Conservation (phyloP, 1,139 yeast genomes). For the Scheffersomyces stambukii region DNA sequence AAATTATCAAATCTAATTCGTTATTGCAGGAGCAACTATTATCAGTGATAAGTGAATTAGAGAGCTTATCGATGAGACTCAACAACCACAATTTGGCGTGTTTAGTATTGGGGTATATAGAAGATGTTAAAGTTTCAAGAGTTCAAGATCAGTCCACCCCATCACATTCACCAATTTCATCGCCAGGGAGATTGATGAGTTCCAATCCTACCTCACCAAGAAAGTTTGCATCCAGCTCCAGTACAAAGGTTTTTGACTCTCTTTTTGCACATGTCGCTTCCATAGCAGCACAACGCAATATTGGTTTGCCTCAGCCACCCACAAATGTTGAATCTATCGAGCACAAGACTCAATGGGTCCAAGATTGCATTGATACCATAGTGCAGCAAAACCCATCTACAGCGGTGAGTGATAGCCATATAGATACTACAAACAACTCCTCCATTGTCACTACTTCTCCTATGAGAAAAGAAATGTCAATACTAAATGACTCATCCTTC, state of each 20-base stretch:
- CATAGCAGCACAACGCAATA: slow-evolving; percentile 47
- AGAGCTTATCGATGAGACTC: slow-evolving; percentile 22
- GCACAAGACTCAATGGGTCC: slow-evolving; percentile 48
- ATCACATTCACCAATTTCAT: slow-evolving; percentile 3
- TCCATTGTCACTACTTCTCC: too few species aligned
- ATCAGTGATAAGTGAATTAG: slow-evolving; percentile 27
- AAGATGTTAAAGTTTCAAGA: slow-evolving; percentile 32
- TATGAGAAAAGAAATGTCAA: slow-evolving; percentile 1
- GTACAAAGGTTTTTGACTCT: slow-evolving; percentile 34
- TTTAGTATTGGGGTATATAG: slow-evolving; percentile 42
- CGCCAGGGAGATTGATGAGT: slow-evolving; percentile 5
- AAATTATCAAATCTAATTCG: slow-evolving; percentile 32
- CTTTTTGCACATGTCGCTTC: slow-evolving; percentile 52
- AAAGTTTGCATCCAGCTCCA: slow-evolving; percentile 5
- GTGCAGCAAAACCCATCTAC: slow-evolving; percentile 8
- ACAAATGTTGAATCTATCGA: slow-evolving; percentile 24
- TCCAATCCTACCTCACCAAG: slow-evolving; percentile 5
- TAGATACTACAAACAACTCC: slow-evolving; percentile 10
- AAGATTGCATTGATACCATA: slow-evolving; percentile 46
- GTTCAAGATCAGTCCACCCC: slow-evolving; percentile 1
- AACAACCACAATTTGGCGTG: slow-evolving; percentile 43
- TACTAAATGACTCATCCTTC: slow-evolving; percentile 13
- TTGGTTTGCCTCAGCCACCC: slow-evolving; percentile 42
- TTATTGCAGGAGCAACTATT: slow-evolving; percentile 30
- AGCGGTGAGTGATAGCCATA: too few species aligned